Evolutionary conservation across 2,329 filamentous ascomycete genomes (phyloP).

Genomic region (Ophiostoma sp.): DNA sequence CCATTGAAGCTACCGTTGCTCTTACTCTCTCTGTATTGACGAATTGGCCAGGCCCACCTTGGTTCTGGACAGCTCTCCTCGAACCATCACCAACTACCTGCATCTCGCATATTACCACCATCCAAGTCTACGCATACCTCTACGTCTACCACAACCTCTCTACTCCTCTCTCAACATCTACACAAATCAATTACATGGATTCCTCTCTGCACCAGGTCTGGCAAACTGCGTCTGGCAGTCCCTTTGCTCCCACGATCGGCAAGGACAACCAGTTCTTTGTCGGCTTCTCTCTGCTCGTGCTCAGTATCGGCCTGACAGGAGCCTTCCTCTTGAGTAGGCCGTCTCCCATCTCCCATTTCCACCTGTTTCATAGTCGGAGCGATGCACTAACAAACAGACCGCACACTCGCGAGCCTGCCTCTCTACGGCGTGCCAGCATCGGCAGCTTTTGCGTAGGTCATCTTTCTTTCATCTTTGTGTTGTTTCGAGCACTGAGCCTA

Average conservation of each 20-base stretch:
- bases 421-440: constrained; percentile 81
- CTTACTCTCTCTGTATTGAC: constrained; percentile 10
- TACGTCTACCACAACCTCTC: background rate
- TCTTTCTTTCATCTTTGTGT: constrained; percentile 11
- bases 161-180: background rate
- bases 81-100: background rate
- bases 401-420: constrained; percentile 70
- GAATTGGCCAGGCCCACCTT: background rate
- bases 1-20: constrained; percentile 23
- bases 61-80: constrained; percentile 18
- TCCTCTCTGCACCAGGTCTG: constrained; percentile 82
- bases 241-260: constrained; percentile 71
- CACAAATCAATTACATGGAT: constrained; percentile 54
- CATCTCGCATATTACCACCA: background rate
- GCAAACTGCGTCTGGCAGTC: constrained; percentile 84
- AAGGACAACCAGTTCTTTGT: constrained; percentile 82
- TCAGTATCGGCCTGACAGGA: constrained; percentile 67
- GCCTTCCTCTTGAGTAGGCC: constrained; percentile 77
- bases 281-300: constrained; percentile 67
- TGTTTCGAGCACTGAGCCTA: background rate
- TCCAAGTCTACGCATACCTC: background rate
- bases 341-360: too few species aligned
- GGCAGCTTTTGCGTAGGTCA: constrained; percentile 76
- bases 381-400: constrained; percentile 54
- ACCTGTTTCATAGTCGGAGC: background rate